A percentile compares a stretch with the other conserved stretches of the same genome.
These are phyloP conservation scores for Saccharum hybrid DNA, from an alignment of 202 grass and related monocot species.

Conservation along the genomic window DNA sequence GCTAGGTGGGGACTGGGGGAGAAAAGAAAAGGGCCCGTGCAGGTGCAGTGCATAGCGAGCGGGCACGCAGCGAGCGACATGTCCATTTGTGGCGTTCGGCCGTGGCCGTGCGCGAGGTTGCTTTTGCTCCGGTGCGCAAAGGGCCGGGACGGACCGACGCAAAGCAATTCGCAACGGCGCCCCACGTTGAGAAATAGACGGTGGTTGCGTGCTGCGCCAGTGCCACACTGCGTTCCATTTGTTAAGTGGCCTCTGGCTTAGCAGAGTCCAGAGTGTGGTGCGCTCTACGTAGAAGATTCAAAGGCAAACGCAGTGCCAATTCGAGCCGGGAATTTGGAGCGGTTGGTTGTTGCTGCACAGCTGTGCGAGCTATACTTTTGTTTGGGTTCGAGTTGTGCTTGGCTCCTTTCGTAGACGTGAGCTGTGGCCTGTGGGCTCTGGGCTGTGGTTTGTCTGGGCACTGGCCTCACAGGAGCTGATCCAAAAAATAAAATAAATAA, in stretches of 20 bases:
- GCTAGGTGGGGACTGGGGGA: not conserved
- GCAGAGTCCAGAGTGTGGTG: too few species aligned
- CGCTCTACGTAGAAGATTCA: too few species aligned
- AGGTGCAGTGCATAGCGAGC: not conserved
- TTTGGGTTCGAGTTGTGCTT: not conserved
- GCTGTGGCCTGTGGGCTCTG: not conserved
- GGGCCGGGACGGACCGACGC: not conserved
- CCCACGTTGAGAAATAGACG: not conserved
- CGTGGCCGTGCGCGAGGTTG: conserved; percentile 27
- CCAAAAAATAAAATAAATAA: not conserved
- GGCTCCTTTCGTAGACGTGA: not conserved
- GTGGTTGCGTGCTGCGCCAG: not conserved
- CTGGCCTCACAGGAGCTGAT: conserved; percentile 6
- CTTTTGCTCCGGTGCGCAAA: conserved; percentile 32
- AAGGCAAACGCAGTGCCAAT: too few species aligned
- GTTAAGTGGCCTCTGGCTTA: too few species aligned
- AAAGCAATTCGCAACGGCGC: not conserved
- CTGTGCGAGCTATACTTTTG: not conserved
- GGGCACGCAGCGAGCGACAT: not conserved
- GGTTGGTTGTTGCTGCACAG: not conserved
- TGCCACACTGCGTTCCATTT: too few species aligned
- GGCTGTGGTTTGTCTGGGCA: not conserved
- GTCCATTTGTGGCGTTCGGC: not conserved
- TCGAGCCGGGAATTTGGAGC: too few species aligned
- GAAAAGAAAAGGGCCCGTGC: not conserved